Evolutionary conservation across 768 basidiomycete species (phyloP), one percentile per base, ranked within the genome.

Genomic region (Leucocoprinus leucothites): DNA sequence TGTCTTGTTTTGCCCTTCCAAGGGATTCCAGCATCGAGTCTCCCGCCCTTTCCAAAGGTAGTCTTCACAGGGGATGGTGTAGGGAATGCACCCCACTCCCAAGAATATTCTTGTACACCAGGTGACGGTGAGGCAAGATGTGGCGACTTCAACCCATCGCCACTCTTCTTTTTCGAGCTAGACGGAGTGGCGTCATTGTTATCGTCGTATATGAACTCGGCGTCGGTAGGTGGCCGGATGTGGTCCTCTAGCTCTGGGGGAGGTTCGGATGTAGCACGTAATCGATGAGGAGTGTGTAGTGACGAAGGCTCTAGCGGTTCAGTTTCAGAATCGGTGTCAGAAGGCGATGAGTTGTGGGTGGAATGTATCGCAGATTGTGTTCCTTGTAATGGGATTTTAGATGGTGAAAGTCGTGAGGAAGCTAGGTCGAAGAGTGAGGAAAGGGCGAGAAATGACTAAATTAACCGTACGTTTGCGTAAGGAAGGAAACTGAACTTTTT

Each of bases 51-150:
- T 1, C 74, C 71, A 62, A 86, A 85, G 9, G 78, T 72, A 0
- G 79, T 59, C 51, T 79, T 79, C 61, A 84, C 69, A 0, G 88
- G 87, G 3, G 90, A 89, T 21, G 84, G 87, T 59, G 86, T 87
- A 25, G 92, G 94, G 63, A 95, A 91, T 18, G 81, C 85, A 24
- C 92, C 93, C 93, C 94, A 95, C 61, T 95, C 94, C 94, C 94
- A 95, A 5, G 89, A 89, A 63, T 94, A 94, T 64, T 91, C 87
- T 53, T 84, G 84, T 2, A 78, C 63, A 3, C 65, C 67, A 18
- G 69, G 45, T 51, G 58, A 48, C 60, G 51, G 40, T 19, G 48
- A 25, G 50, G 57, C 19, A 60, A 58, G 34, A 18, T 40, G 8
- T 18, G 56, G 58, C 38, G 52, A 40, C 35, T 44, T 46, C 18